A percentile compares a stretch with the other conserved stretches of the same genome.
Evolutionary conservation across 2,329 filamentous ascomycete species (phyloP).

Genomic region (Penicillium decumbens): DNA sequence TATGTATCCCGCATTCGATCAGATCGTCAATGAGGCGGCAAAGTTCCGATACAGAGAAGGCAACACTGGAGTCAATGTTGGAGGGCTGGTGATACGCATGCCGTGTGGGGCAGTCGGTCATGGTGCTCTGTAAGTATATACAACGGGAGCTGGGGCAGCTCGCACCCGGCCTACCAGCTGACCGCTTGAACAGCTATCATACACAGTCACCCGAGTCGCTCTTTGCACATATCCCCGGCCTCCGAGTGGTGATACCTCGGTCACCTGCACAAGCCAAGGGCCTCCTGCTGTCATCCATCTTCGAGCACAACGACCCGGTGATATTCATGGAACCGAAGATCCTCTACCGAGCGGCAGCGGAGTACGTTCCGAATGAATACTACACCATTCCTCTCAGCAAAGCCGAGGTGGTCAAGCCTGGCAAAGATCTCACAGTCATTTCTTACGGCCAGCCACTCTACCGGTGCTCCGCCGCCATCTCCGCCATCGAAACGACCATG

Average conservation of each 20-base stretch:
- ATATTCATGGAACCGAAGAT: conserved; percentile 95
- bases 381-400: conserved; percentile 83
- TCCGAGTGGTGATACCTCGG: conserved; percentile 79
- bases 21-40: conserved; percentile 88
- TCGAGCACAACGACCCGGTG: conserved; percentile 73
- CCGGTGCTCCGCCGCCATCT: conserved; percentile 71
- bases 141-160: too few species aligned
- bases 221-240: conserved; percentile 81
- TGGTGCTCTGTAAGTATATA: conserved; percentile 60
- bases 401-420: conserved; percentile 76
- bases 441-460: conserved; percentile 90
- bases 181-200: conserved; percentile 55
- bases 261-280: conserved; percentile 87
- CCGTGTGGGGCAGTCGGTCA: conserved; percentile 86
- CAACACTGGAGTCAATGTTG: conserved; percentile 60
- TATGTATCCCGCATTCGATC: conserved; percentile 86
- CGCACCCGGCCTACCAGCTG: not conserved
- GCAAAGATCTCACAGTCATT: conserved; percentile 74
- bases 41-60: conserved; percentile 78
- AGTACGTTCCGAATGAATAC: conserved; percentile 76
- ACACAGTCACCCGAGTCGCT: conserved; percentile 84
- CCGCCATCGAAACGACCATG: conserved; percentile 68
- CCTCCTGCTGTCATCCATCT: conserved; percentile 69
- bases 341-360: conserved; percentile 82
- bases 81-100: conserved; percentile 84